Conservation (phyloP, 2,329 filamentous ascomycete species). For the Dactylonectria estremocensis region DNA sequence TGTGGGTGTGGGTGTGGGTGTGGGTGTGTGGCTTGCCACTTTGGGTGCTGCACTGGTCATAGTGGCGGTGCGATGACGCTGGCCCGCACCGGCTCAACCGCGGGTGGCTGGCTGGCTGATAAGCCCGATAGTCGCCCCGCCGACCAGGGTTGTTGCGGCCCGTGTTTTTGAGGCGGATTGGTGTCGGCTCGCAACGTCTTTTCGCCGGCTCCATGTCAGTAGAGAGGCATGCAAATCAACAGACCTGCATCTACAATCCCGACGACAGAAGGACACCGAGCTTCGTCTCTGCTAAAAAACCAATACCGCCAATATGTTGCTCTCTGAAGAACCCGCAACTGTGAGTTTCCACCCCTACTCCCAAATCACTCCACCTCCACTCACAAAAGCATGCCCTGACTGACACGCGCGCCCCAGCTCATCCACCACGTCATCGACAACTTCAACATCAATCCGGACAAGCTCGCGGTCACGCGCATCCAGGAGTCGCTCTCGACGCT, state of each 20-base stretch:
- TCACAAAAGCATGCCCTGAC: constrained; percentile 2
- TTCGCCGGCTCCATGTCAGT: constrained; percentile 7
- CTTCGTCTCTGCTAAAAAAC: neutral
- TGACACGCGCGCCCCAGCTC: constrained; percentile 68
- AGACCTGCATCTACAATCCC: neutral
- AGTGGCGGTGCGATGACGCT: constrained; percentile 49
- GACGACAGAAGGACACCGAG: neutral
- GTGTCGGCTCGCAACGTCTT: neutral
- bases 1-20: constrained; percentile 15
- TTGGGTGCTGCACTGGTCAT: constrained; percentile 6
- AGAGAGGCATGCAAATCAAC: constrained; percentile 1
- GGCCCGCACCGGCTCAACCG: constrained; percentile 35
- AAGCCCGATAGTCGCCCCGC: constrained; percentile 50
- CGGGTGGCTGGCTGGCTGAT: constrained; percentile 36
- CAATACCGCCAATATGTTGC: constrained; percentile 75
- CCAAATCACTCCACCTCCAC: no score
- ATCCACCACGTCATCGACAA: constrained; percentile 93
- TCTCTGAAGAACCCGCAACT: constrained; percentile 92
- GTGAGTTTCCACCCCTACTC: constrained; percentile 64
- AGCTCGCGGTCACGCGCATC: constrained; percentile 85
- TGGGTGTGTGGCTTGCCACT: constrained; percentile 27
- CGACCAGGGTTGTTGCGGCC: constrained; percentile 43
- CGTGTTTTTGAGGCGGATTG: neutral
- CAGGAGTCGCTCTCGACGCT: constrained; percentile 87
- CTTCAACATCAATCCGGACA: constrained; percentile 95